Base-by-base conservation (phyloP, 768 basidiomycete genomes). In the Termitomyces heimii region DNA sequence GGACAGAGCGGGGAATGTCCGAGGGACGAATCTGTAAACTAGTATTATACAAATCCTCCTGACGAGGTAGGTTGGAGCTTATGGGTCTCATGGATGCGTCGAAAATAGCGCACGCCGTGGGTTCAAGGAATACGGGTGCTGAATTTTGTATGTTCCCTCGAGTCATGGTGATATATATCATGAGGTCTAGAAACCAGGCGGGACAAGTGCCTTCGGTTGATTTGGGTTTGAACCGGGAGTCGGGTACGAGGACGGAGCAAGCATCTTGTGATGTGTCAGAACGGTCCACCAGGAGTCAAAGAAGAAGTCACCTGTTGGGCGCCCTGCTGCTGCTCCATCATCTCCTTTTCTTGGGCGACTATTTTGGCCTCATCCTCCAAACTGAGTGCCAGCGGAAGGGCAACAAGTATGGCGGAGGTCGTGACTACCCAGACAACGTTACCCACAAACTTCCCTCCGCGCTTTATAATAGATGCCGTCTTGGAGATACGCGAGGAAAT, bases 331-430 rank as follows among this genome's bases (percentile, higher is more conserved):
- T 96, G 94, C 53, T 92, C 92, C 60, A 91, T 75, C 82, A 92
- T 83, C 73, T 98, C 94, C 74, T 90, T 87, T 73, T 98, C 97
- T 74, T 98, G 94, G 47, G 88, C 86, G 12, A 94, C 88, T 56
- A 96, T 82, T 74, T 94, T 94, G 54, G 92, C 89, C 76, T 99
- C 97, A 73, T 97, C 96, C 74, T 99, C 97, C 65, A 98, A 79
- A 59, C 86, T 88, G 64, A 98, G 80, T 5, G 95, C 94, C 60
- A 98, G 79, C 34, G 97, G 97, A 39, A 99, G 78, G 14, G 92
- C 97, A 50, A 99, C 88, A 62, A 99, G 83, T 54, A 99, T 78
- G 1, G 95, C 94, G 44, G 89, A 92, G 9, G 96, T 98, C 54
- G 92, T 94, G 68, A 98, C 77, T 60, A 97, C 81, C 97, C 97